Conservation (phyloP, 2,329 filamentous ascomycete genomes). For the Stemphylium lycopersici region DNA sequence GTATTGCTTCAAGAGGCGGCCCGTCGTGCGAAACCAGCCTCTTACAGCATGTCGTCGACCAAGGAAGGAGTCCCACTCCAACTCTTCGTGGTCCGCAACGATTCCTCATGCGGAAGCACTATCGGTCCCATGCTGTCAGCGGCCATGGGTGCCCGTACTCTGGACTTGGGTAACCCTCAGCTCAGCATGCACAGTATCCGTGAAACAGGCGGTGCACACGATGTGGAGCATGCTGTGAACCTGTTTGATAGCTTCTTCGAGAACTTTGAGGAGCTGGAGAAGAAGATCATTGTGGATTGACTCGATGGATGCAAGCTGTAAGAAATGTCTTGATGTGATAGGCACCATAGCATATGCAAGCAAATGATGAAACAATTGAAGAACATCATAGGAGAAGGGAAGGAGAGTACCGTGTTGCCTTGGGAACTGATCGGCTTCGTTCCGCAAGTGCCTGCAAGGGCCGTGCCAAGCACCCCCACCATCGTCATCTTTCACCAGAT, state of each 20-base stretch:
- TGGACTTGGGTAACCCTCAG: constrained; percentile 94
- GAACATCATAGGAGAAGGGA: neutral
- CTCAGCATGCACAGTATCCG: constrained; percentile 97
- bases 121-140: constrained; percentile 97
- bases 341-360: constrained; percentile 10
- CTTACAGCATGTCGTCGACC: constrained; percentile 48
- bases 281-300: constrained; percentile 82
- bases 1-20: constrained; percentile 90
- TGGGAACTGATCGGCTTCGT: constrained; percentile 10
- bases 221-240: constrained; percentile 84
- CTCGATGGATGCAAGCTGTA: constrained; percentile 36
- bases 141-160: constrained; percentile 81
- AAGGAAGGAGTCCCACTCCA: constrained; percentile 82
- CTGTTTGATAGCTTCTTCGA: constrained; percentile 88
- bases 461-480: constrained; percentile 41
- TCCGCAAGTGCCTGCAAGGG: constrained; percentile 21
- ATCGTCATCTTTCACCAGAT: constrained; percentile 16
- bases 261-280: constrained; percentile 81
- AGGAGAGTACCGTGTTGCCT: constrained; percentile 5
- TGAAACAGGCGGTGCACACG: constrained; percentile 86
- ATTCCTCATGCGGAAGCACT: constrained; percentile 91
- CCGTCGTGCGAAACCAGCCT: constrained; percentile 60
- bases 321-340: neutral
- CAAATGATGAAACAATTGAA: constrained; percentile 4
- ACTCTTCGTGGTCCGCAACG: constrained; percentile 94